Evolutionary conservation across 495 filamentous ascomycete species (phyloP), one percentile per base, ranked within the genome.

Genomic region (Chaetomidium leptoderma): DNA sequence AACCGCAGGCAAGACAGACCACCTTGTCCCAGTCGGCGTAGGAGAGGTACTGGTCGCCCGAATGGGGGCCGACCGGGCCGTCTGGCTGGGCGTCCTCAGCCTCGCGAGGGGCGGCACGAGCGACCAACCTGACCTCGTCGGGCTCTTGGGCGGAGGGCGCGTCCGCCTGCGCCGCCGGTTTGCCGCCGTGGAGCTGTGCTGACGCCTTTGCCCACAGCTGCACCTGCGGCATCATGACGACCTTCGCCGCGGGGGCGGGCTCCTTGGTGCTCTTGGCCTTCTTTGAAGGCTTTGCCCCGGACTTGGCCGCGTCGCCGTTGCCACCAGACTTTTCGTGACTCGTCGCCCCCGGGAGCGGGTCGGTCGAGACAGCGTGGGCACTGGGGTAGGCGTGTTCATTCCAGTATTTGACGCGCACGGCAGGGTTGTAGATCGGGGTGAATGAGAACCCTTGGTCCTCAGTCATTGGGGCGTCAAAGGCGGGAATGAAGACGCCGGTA

Each of bases 121-220:
- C 44, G 1, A 19, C 26, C 19, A 51, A 4, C 19, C 19, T 48
- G 42, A 39, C 29, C 16, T 58, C 30, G 16, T 69, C 58, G 4
- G 58, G 29, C 6, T 62, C 59, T 16, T 64, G 61, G 10, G 64
- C 62, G 8, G 43, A 37, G 24, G 63, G 36, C 2, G 27, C 46
- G 48, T 21, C 53, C 23, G 23, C 49, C 10, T 54, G 58, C 16
- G 39, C 33, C 11, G 23, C 47, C 16, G 59, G 58, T 48, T 63
- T 68, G 6, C 66, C 73, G 1, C 88, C 86, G 61, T 92, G 90
- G 37, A 96, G 75, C 66, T 96, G 90, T 0, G 87, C 89, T 64
- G 90, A 88, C 26, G 89, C 88, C 64, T 92, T 87, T 50, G 86
- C 83, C 91, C 91, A 96, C 70, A 91, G 88, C 71, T 93, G 86